Conservation (phyloP, 345 rosid genomes). For the Moringa oleifera region DNA sequence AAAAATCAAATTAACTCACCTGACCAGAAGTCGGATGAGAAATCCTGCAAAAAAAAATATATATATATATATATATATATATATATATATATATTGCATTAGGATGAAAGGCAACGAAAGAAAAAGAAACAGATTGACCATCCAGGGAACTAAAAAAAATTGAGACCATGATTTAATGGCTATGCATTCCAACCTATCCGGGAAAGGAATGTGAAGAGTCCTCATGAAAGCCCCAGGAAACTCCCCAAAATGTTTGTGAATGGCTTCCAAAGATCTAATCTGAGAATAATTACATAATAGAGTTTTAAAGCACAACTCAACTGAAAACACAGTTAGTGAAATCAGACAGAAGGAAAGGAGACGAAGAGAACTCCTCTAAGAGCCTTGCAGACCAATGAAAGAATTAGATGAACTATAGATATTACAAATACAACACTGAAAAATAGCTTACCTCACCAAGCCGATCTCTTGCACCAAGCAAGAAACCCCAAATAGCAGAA, state of each 20-base stretch:
- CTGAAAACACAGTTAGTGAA: background rate
- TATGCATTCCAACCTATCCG: slow-evolving; percentile 43
- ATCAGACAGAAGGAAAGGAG: slow-evolving; percentile 4
- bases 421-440: background rate
- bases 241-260: slow-evolving; percentile 77
- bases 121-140: slow-evolving; percentile 1
- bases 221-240: slow-evolving; percentile 83
- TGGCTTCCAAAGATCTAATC: slow-evolving; percentile 92
- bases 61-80: too few species aligned
- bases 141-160: background rate
- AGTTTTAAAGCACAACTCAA: slow-evolving; percentile 7
- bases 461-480: slow-evolving; percentile 96
- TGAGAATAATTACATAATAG: slow-evolving; percentile 23
- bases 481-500: slow-evolving; percentile 89
- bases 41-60: slow-evolving; percentile 45
- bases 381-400: background rate
- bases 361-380: slow-evolving; percentile 5
- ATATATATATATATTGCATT: too few species aligned
- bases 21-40: slow-evolving; percentile 32
- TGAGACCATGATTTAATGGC: background rate
- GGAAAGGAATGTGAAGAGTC: slow-evolving; percentile 56
- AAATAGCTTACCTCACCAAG: slow-evolving; percentile 80
- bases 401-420: background rate
- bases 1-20: slow-evolving; percentile 35
- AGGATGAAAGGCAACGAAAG: too few species aligned